phyloP scores from a whole-genome alignment of 768 basidiomycete species.

The Rhodosporidiobolus sp. region DNA sequence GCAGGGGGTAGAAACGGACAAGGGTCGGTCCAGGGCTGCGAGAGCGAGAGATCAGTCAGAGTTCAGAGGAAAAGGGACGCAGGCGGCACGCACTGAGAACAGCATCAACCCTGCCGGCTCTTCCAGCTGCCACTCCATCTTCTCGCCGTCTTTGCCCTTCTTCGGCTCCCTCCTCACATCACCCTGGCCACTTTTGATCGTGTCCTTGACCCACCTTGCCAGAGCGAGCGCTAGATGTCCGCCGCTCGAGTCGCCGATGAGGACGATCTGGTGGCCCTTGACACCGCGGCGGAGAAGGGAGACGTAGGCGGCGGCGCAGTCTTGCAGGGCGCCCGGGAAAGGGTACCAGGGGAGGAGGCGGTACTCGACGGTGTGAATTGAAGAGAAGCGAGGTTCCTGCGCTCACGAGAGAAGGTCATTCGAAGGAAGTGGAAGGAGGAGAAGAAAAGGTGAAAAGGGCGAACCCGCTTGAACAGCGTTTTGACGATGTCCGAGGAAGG shows the following conservation, averaged over 20 bases:
- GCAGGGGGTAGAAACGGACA: background rate
- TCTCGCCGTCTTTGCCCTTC: background rate
- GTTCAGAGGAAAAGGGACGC: background rate
- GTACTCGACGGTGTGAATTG: constrained; percentile 59
- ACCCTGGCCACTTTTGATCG: background rate
- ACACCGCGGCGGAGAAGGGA: constrained; percentile 56
- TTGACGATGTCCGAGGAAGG: constrained; percentile 5
- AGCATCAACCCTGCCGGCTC: constrained; percentile 17
- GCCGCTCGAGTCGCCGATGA: constrained; percentile 74
- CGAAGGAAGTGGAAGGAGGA: constrained; percentile 9
- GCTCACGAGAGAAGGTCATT: background rate
- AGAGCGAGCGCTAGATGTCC: constrained; percentile 60
- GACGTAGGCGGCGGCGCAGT: constrained; percentile 68
- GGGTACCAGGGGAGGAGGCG: constrained; percentile 56
- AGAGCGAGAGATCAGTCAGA: no score
- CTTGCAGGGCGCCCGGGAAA: constrained; percentile 72
- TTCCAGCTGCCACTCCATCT: background rate
- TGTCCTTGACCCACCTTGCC: constrained; percentile 44
- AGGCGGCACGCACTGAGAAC: constrained; percentile 15
- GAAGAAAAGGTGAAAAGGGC: background rate
- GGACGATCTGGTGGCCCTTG: constrained; percentile 55
- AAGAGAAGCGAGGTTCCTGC: constrained; percentile 9
- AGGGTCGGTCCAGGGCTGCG: constrained; percentile 29
- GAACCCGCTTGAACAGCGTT: constrained; percentile 32
- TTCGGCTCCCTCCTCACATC: background rate